Evolutionary conservation across 2,329 filamentous ascomycete species (phyloP).

Genomic region (Hawksworthiomyces lignivorus): DNA sequence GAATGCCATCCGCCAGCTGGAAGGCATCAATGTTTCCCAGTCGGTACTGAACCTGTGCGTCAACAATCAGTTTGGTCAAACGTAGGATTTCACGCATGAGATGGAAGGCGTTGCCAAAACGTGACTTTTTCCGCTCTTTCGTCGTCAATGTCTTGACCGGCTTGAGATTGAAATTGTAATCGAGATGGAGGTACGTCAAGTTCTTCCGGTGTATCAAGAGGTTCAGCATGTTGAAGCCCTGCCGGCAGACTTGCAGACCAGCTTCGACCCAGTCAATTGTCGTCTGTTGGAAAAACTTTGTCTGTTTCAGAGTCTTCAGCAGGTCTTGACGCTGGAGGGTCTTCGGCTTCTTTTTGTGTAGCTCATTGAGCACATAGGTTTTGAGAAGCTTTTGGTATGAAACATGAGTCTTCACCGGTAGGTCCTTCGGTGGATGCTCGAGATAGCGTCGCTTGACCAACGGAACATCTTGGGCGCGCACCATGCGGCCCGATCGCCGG

Average conservation of each 20-base stretch:
- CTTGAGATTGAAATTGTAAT: conserved; percentile 99
- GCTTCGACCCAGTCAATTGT: conserved; percentile 99
- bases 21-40: conserved; percentile 98
- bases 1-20: conserved; percentile 93
- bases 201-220: conserved; percentile 97
- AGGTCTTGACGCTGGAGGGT: conserved; percentile 92
- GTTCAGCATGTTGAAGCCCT: conserved; percentile 99
- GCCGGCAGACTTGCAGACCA: conserved; percentile 92
- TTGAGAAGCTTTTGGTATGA: conserved; percentile 98
- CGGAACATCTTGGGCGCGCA: conserved; percentile 92
- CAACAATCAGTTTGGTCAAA: conserved; percentile 93
- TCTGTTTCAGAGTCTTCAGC: conserved; percentile 81
- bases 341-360: conserved; percentile 94
- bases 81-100: conserved; percentile 96
- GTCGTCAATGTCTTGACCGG: conserved; percentile 97
- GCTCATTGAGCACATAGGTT: conserved; percentile 89
- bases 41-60: conserved; percentile 96
- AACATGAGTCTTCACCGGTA: conserved; percentile 93
- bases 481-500: conserved; percentile 88
- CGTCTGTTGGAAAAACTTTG: conserved; percentile 99
- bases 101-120: conserved; percentile 98
- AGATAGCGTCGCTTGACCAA: conserved; percentile 98
- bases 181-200: conserved; percentile 92
- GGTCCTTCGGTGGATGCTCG: conserved; percentile 79
- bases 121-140: conserved; percentile 98